Evolutionary conservation across 768 basidiomycete genomes (phyloP).

Genomic region (Russula virescens): DNA sequence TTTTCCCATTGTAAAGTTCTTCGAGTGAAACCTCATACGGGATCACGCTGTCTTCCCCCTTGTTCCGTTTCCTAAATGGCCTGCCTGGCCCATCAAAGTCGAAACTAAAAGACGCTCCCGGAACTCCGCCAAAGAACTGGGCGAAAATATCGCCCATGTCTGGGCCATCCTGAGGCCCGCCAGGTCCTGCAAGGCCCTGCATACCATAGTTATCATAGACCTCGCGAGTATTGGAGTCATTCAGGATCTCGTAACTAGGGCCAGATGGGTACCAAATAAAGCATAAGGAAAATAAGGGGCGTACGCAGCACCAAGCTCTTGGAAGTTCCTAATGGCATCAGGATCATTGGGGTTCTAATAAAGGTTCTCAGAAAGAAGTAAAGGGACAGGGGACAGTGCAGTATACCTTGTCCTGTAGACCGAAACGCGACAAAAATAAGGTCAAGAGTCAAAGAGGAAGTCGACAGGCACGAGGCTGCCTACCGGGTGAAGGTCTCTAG

Average conservation of each 20-base stretch:
- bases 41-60: constrained; percentile 69
- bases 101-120: constrained; percentile 60
- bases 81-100: constrained; percentile 39
- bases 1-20: constrained; percentile 89
- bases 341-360: constrained; percentile 84
- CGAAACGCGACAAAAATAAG: constrained; percentile 10
- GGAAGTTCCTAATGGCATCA: constrained; percentile 74
- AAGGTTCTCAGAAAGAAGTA: not conserved
- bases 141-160: constrained; percentile 70
- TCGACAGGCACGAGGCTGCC: constrained; percentile 28
- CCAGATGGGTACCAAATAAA: not conserved
- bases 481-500: constrained; percentile 85
- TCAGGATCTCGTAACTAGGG: constrained; percentile 75
- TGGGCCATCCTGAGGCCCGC: constrained; percentile 35
- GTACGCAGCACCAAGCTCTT: constrained; percentile 84
- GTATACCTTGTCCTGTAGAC: constrained; percentile 58
- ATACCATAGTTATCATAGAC: constrained; percentile 72
- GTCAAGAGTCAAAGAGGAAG: constrained; percentile 13
- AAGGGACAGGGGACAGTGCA: not conserved
- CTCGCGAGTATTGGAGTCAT: constrained; percentile 59
- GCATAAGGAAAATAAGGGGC: constrained; percentile 29
- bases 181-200: constrained; percentile 52
- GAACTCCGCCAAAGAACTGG: constrained; percentile 57
- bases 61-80: constrained; percentile 38
- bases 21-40: constrained; percentile 84